These are phyloP conservation scores for Posidonia oceanica DNA, from an alignment of 116 monocot genomes.

Conservation along the genomic window DNA sequence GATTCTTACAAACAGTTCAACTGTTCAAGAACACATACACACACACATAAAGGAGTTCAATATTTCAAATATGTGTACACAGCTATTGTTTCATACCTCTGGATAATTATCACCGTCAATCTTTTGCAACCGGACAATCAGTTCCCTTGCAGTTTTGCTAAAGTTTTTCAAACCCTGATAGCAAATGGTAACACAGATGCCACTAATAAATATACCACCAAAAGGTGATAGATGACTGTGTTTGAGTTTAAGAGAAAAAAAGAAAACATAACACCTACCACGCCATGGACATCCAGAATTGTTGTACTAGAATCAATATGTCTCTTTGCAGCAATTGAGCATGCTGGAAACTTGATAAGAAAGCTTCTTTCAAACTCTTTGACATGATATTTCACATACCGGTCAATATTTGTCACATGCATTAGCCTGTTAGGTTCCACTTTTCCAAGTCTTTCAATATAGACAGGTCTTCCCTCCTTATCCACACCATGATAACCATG, in stretches of 20 bases:
- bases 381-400: conserved; percentile 89
- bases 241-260: background rate
- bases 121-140: conserved; percentile 73
- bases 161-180: conserved; percentile 81
- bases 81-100: conserved; percentile 35
- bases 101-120: conserved; percentile 93
- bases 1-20: background rate
- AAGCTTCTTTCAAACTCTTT: conserved; percentile 89
- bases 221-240: background rate
- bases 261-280: conserved; percentile 42
- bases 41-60: too few relatives aligned
- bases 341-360: conserved; percentile 82
- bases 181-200: background rate
- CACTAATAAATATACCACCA: background rate
- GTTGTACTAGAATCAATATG: conserved; percentile 95
- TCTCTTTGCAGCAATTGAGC: conserved; percentile 85
- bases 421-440: conserved; percentile 84
- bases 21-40: too few relatives aligned
- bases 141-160: conserved; percentile 79
- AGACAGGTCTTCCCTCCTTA: conserved; percentile 90
- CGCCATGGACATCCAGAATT: conserved; percentile 98
- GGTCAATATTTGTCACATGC: conserved; percentile 85
- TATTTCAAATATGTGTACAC: too few relatives aligned
- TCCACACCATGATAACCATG: conserved; percentile 99
- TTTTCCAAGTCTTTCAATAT: conserved; percentile 94